These are phyloP conservation scores for Baudoinia panamericana DNA, from an alignment of 495 filamentous ascomycete species.

Conservation along the genomic window DNA sequence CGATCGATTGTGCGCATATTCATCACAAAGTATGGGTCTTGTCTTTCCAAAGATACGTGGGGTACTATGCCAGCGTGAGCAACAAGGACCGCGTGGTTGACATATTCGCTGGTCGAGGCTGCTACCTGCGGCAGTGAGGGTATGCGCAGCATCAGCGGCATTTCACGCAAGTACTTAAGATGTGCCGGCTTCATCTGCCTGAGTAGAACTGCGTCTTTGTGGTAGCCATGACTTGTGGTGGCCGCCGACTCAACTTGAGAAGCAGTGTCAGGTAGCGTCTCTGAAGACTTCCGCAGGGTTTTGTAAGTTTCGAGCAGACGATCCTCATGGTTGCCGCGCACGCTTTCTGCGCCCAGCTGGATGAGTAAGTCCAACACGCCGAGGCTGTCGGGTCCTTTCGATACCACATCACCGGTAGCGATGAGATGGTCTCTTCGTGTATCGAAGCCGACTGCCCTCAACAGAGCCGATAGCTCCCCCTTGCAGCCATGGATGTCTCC, in stretches of 20 bases:
- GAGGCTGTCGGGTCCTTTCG: conserved; percentile 72
- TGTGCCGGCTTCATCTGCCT: conserved; percentile 9
- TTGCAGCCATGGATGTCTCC: conserved; percentile 88
- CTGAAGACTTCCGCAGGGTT: conserved; percentile 34
- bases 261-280: not conserved
- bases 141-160: conserved; percentile 20
- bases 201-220: conserved; percentile 13
- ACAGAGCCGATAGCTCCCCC: conserved; percentile 47
- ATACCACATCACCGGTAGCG: conserved; percentile 70
- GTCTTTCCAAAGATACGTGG: conserved; percentile 51
- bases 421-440: conserved; percentile 58
- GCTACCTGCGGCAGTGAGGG: conserved; percentile 14
- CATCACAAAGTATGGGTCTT: conserved; percentile 75
- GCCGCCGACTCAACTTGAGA: not conserved
- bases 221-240: not conserved
- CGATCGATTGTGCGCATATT: conserved; percentile 74
- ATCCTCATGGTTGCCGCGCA: conserved; percentile 93
- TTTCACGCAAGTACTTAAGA: conserved; percentile 11
- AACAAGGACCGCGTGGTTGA: conserved; percentile 38
- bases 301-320: conserved; percentile 40
- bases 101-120: not conserved
- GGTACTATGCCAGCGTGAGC: conserved; percentile 81
- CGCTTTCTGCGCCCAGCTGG: conserved; percentile 54
- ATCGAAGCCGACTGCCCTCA: conserved; percentile 55
- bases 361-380: conserved; percentile 68